A percentile compares a stretch with the other conserved stretches of the same genome.
Evolutionary conservation across 768 basidiomycete species (phyloP).

Genomic region (Phylloporus sp.): DNA sequence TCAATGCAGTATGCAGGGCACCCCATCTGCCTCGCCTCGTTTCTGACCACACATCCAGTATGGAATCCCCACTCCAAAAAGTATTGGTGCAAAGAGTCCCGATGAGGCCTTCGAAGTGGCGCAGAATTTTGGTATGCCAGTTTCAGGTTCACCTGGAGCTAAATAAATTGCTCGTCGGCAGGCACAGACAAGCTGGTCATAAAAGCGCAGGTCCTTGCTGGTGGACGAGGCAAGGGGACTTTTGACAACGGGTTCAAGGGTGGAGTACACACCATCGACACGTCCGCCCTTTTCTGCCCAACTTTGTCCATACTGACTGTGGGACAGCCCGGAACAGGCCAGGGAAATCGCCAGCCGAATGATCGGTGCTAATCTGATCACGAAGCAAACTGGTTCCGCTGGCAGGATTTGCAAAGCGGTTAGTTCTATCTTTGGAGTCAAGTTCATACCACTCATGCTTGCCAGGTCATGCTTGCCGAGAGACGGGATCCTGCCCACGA

Average conservation of each 20-base stretch:
- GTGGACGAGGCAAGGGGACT: conserved; percentile 96
- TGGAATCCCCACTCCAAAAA: conserved; percentile 92
- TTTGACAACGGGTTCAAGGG: conserved; percentile 96
- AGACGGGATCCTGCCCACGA: conserved; percentile 90
- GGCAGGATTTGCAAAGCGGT: conserved; percentile 96
- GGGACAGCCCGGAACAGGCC: conserved; percentile 74
- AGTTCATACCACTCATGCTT: conserved; percentile 11
- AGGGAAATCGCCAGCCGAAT: conserved; percentile 84
- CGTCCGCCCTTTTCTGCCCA: conserved; percentile 40
- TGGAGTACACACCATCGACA: conserved; percentile 91
- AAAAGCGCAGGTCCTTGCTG: conserved; percentile 98
- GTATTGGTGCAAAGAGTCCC: conserved; percentile 79
- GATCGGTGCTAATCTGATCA: conserved; percentile 93
- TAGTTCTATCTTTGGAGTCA: conserved; percentile 26
- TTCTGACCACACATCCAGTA: conserved; percentile 52
- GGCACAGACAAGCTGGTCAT: conserved; percentile 82
- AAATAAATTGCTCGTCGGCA: conserved; percentile 27
- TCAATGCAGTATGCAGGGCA: conserved; percentile 73
- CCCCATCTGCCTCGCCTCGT: not conserved
- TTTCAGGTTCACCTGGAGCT: not conserved
- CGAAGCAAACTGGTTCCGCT: conserved; percentile 93
- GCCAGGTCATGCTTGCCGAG: conserved; percentile 95
- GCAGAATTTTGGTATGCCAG: conserved; percentile 70
- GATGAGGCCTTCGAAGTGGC: conserved; percentile 89
- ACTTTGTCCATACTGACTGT: conserved; percentile 6